Percentiles rank a stretch among this genome's conserved stretches.
phyloP scores from a whole-genome alignment of 352 stramenopile species.

The Globisporangium parvum region DNA sequence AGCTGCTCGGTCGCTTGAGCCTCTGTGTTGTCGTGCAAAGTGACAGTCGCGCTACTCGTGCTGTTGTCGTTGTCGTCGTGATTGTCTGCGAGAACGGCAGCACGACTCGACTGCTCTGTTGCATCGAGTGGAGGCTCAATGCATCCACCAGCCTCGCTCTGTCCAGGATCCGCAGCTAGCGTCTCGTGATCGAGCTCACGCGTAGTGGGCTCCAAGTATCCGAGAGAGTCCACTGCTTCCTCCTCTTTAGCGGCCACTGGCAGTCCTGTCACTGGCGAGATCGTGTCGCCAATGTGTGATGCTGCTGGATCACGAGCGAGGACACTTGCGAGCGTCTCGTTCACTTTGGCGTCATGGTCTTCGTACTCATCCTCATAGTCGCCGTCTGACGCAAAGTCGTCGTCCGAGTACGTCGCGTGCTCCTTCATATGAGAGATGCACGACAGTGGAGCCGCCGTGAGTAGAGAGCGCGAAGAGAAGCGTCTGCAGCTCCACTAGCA shows the following conservation, averaged over 20 bases:
- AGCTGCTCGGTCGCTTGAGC: neutral
- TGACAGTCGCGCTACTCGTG: no score
- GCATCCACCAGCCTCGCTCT: no score
- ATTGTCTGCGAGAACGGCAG: no score
- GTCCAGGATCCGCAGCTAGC: no score
- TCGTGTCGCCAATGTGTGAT: neutral
- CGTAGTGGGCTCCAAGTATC: no score
- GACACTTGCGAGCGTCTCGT: slow-evolving; percentile 14
- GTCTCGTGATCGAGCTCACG: no score
- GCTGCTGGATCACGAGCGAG: neutral
- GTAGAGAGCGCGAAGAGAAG: neutral
- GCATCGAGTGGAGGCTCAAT: no score
- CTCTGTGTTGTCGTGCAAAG: no score
- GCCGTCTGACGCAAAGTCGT: slow-evolving; percentile 35
- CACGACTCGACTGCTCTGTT: no score
- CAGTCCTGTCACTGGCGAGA: neutral
- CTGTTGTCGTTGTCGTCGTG: no score
- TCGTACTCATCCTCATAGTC: slow-evolving; percentile 22
- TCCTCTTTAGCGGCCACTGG: no score
- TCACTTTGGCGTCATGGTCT: slow-evolving; percentile 13
- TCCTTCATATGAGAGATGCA: slow-evolving; percentile 11
- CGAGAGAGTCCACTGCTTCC: no score
- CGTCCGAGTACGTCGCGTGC: slow-evolving; percentile 34
- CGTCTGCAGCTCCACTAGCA: neutral
- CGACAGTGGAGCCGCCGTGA: neutral